These are phyloP conservation scores for Hibiscus tridactylites DNA, from an alignment of 345 rosid genomes.

Conservation along the genomic window DNA sequence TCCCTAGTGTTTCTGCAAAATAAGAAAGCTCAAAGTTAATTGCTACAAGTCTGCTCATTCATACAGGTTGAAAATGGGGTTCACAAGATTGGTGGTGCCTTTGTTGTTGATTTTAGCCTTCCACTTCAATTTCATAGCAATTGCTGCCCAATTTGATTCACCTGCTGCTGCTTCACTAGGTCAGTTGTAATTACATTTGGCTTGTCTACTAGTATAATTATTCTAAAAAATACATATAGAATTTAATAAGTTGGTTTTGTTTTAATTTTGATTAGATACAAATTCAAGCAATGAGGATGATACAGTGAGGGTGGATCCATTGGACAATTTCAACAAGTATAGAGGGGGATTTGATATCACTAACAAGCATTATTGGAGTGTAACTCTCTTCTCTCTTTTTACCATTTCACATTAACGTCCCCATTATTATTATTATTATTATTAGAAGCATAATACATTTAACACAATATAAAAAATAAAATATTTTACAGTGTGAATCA, in stretches of 20 bases:
- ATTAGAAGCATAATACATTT: too few species aligned
- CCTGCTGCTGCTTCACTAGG: not conserved
- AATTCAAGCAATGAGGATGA: slow-evolving; percentile 5
- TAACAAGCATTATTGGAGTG: slow-evolving; percentile 57
- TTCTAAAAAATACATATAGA: too few species aligned
- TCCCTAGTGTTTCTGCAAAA: not conserved
- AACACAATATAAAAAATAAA: too few species aligned
- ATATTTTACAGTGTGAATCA: too few species aligned
- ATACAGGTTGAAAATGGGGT: slow-evolving; percentile 1
- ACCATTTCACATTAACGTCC: not conserved
- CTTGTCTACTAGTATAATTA: not conserved
- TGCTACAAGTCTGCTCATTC: too few species aligned
- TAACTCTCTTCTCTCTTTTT: slow-evolving; percentile 19
- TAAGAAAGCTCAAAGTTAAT: not conserved
- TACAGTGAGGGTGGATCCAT: slow-evolving; percentile 45
- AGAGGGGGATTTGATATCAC: slow-evolving; percentile 52
- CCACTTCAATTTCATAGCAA: not conserved
- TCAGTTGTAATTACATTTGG: not conserved
- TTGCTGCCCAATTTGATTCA: not conserved
- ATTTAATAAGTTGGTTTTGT: not conserved
- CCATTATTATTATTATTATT: not conserved
- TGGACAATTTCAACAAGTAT: slow-evolving; percentile 38
- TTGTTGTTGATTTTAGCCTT: not conserved
- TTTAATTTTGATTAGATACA: slow-evolving; percentile 10
- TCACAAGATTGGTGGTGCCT: not conserved